Evolutionary conservation across 192 early-diverging fungal genomes (phyloP), one percentile per base, ranked within the genome.

Genomic region (Chytriomyces sp.): DNA sequence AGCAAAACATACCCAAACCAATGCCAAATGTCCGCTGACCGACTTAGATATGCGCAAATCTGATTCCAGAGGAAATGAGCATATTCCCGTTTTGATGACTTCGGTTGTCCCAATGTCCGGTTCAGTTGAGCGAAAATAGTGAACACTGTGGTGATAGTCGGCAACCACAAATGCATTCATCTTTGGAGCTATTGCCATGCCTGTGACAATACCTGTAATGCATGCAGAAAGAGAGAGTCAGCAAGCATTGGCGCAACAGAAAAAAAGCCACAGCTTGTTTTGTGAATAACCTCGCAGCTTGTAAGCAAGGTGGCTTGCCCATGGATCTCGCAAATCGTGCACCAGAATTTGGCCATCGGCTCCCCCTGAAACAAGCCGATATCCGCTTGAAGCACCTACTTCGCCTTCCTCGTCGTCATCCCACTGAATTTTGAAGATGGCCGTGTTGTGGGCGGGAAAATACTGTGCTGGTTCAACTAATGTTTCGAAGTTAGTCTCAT

Each of bases 271-370:
- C 50, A 82, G 35, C 2, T 1, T 2, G 35, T 35, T 35, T 35
- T 35, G 35, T 35, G 35, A 35, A 35, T 35, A 35, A 35, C 80
- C 81, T 61, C 81, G 69, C 46, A 78, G 67, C 35, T 81, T 81
- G 50, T 80, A 67, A 45, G 80, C n/a, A 43, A 67, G 49, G 18
- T 24, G 47, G 10, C 59, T 26, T 5, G 44, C 70, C 75, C 65
- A 82, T 20, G 81, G 81, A 77, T 82, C 76, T 7, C 83, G 68
- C 5, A 84, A 45, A 66, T 84, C 83, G 45, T 57, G 62, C 18
- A 61, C 26, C 53, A 78, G 59, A 0, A 82, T 66, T 44, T 74
- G 49, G 5, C 83, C 83, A 48, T 84, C 83, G 35, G 13, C 68
- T 2, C 81, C 80, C 64, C 61, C 47, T 10, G 49, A 77, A 16